Conservation (phyloP, 176 grass and related monocot species). For the Otatea glauca region DNA sequence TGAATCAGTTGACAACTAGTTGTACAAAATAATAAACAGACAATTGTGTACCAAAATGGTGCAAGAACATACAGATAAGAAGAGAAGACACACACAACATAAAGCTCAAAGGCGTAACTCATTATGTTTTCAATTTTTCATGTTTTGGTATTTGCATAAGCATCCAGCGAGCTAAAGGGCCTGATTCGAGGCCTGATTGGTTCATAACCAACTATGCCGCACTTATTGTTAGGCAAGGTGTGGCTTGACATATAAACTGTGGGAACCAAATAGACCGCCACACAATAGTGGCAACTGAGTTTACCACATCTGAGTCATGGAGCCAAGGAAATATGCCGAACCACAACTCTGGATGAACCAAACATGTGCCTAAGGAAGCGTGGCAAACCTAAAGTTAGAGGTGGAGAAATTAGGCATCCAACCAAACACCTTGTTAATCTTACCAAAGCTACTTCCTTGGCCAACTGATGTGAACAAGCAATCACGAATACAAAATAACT, state of each 20-base stretch:
- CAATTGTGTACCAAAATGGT: not conserved
- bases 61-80: constrained; percentile 11
- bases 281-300: not conserved
- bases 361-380: constrained; percentile 32
- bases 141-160: constrained; percentile 29
- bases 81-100: not conserved
- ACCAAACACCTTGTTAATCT: not conserved
- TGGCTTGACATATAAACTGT: not conserved
- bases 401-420: constrained; percentile 22
- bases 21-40: not conserved
- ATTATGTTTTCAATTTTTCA: constrained; percentile 1
- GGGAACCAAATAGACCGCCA: not conserved
- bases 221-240: constrained; percentile 18
- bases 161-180: constrained; percentile 14
- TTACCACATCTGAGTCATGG: not conserved
- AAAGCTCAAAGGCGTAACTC: constrained; percentile 18
- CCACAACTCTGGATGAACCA: constrained; percentile 35
- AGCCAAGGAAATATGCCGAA: not conserved
- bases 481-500: constrained; percentile 21
- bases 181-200: not conserved
- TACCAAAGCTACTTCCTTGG: not conserved
- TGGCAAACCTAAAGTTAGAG: not conserved
- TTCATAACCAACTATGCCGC: constrained; percentile 1
- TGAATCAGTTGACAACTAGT: constrained; percentile 21
- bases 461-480: constrained; percentile 4